Conservation (phyloP, 441 rosid species). For the Euphorbia celastroides region DNA sequence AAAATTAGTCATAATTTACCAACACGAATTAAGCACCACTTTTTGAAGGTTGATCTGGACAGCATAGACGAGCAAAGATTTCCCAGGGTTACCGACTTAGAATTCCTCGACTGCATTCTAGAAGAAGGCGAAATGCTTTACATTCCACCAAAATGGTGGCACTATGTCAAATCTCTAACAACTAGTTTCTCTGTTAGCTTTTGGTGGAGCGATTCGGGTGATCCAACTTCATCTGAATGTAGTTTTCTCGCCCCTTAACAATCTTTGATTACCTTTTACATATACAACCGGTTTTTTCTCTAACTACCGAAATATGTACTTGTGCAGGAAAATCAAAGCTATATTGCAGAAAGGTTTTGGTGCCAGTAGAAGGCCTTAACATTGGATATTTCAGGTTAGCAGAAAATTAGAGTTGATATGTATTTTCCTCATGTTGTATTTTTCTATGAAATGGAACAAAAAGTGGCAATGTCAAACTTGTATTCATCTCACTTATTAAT, state of each 20-base stretch:
- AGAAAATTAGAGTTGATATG: not conserved
- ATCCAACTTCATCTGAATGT: constrained; percentile 27
- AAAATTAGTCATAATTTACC: not conserved
- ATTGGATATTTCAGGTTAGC: not conserved
- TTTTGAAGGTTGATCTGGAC: constrained; percentile 88
- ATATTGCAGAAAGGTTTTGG: not conserved
- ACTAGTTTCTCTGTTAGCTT: constrained; percentile 85
- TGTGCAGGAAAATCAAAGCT: constrained; percentile 7
- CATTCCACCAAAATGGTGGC: constrained; percentile 99
- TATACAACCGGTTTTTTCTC: constrained; percentile 9
- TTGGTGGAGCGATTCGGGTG: constrained; percentile 71
- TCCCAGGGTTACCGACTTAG: constrained; percentile 56
- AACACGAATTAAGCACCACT: too few species aligned
- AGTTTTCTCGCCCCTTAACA: constrained; percentile 6
- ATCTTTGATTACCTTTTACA: constrained; percentile 18
- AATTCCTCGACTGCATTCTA: constrained; percentile 77
- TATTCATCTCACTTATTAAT: not conserved
- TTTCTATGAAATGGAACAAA: not conserved
- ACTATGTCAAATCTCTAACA: constrained; percentile 82
- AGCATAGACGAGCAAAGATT: constrained; percentile 50
- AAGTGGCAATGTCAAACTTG: constrained; percentile 3
- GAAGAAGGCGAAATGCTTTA: constrained; percentile 98
- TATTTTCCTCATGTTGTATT: not conserved
- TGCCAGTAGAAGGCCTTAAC: not conserved
- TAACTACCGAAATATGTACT: constrained; percentile 7